Conservation (phyloP, 1,284 basidiomycete genomes). For the Neolentinus lepideus region DNA sequence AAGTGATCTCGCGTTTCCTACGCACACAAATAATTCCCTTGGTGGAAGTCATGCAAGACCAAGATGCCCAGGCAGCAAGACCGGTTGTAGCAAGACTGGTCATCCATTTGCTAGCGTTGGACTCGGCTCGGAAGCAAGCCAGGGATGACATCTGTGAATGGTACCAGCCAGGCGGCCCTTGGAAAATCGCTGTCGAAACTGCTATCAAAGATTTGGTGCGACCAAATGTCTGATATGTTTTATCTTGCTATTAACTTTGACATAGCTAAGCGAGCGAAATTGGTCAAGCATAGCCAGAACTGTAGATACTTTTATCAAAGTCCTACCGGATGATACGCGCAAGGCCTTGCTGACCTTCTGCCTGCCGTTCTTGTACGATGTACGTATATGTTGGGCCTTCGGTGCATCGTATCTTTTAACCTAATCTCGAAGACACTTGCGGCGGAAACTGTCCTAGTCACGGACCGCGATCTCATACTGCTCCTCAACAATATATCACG, state of each 20-base stretch:
- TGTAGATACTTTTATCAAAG: conserved; percentile 31
- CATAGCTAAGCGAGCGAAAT: conserved; percentile 32
- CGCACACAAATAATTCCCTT: conserved; percentile 43
- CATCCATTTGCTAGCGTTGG: conserved; percentile 27
- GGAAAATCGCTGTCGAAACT: conserved; percentile 36
- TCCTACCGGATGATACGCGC: conserved; percentile 38
- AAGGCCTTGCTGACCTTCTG: conserved; percentile 28
- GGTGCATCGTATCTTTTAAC: not conserved
- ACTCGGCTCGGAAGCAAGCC: not conserved
- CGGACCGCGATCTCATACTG: conserved; percentile 34
- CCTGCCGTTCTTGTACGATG: conserved; percentile 49
- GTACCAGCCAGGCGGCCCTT: conserved; percentile 29
- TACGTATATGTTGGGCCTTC: conserved; percentile 20
- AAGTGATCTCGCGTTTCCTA: conserved; percentile 33
- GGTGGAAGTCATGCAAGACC: conserved; percentile 27
- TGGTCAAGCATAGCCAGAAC: conserved; percentile 36
- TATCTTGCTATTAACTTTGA: not conserved
- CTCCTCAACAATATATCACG: conserved; percentile 46
- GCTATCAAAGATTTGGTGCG: conserved; percentile 35
- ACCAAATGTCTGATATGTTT: not conserved
- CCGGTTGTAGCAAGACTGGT: conserved; percentile 25
- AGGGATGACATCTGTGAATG: conserved; percentile 29
- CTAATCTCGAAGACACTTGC: conserved; percentile 31
- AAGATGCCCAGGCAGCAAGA: conserved; percentile 14
- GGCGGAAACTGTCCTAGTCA: conserved; percentile 38